Conservation (phyloP, 1,284 basidiomycete species). For the Cryptococcus sp. region DNA sequence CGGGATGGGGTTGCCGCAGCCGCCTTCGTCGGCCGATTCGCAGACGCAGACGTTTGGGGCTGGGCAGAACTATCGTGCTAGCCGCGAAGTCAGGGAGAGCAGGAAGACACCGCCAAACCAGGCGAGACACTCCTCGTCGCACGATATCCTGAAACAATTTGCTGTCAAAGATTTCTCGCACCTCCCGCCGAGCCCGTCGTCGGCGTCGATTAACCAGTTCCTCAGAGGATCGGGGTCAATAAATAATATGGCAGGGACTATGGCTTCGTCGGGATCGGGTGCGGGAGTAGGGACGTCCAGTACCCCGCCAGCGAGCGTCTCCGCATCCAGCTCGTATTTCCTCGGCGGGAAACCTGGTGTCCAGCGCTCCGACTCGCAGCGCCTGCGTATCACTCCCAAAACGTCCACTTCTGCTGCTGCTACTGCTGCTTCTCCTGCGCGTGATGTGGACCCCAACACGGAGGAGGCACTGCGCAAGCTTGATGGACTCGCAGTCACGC, state of each 20-base stretch:
- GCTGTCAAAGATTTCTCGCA: constrained; percentile 71
- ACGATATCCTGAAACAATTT: constrained; percentile 53
- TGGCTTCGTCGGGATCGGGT: too few species aligned
- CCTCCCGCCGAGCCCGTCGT: constrained; percentile 79
- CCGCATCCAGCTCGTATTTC: constrained; percentile 23
- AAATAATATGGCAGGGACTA: constrained; percentile 26
- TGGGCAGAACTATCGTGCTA: not conserved
- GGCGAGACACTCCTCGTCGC: constrained; percentile 26
- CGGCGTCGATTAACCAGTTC: constrained; percentile 76
- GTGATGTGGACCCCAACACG: constrained; percentile 67
- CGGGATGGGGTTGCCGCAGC: constrained; percentile 1
- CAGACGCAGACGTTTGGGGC: constrained; percentile 13
- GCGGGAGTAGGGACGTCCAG: constrained; percentile 30
- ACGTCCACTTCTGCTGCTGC: not conserved
- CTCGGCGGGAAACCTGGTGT: constrained; percentile 54
- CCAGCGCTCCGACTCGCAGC: constrained; percentile 23
- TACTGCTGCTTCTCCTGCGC: too few species aligned
- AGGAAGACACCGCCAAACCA: constrained; percentile 38
- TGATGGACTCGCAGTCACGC: constrained; percentile 79
- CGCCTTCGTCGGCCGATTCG: constrained; percentile 39
- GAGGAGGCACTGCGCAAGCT: constrained; percentile 88
- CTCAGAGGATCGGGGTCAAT: constrained; percentile 58
- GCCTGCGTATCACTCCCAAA: constrained; percentile 7
- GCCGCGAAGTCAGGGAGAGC: constrained; percentile 8
- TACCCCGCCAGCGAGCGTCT: constrained; percentile 18